phyloP scores from a whole-genome alignment of 2,329 filamentous ascomycete genomes.

The Xylaria sp. region DNA sequence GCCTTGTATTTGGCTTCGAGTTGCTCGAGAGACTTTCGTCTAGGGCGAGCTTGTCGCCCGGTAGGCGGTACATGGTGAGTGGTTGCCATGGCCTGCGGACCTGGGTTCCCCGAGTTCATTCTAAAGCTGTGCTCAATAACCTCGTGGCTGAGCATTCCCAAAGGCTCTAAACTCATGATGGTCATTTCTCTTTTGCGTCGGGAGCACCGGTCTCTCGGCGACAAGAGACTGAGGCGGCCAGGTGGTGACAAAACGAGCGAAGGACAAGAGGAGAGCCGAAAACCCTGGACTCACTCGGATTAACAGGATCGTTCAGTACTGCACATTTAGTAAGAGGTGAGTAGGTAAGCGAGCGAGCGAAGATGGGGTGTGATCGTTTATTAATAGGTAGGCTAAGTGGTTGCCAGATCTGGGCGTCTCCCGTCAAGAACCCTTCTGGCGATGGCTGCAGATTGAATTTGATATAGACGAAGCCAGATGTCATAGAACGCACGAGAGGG shows the following conservation, averaged over 20 bases:
- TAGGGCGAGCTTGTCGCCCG: slow-evolving; percentile 24
- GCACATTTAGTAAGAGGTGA: slow-evolving; percentile 16
- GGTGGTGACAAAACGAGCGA: slow-evolving; percentile 10
- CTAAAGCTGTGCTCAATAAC: not conserved
- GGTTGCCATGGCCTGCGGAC: slow-evolving; percentile 12
- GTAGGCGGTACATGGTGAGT: slow-evolving; percentile 21
- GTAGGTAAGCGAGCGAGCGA: slow-evolving; percentile 3
- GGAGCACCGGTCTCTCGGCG: slow-evolving; percentile 8
- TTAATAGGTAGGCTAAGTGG: slow-evolving; percentile 28
- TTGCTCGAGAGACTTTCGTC: slow-evolving; percentile 31
- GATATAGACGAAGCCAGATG: slow-evolving; percentile 20
- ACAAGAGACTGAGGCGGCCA: not conserved
- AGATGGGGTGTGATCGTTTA: slow-evolving; percentile 25
- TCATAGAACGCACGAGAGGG: not conserved
- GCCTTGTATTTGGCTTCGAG: slow-evolving; percentile 35
- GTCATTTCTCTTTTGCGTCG: not conserved
- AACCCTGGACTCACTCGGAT: not conserved
- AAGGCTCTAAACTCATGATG: not conserved
- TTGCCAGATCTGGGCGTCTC: slow-evolving; percentile 14
- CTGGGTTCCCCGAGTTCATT: slow-evolving; percentile 14
- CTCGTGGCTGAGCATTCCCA: not conserved
- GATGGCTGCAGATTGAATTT: slow-evolving; percentile 22
- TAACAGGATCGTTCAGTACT: not conserved
- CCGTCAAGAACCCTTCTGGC: slow-evolving; percentile 20
- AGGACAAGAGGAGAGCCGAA: slow-evolving; percentile 1